phyloP scores from a whole-genome alignment of 75 land plant species.

The Selaginella tamariscina region DNA sequence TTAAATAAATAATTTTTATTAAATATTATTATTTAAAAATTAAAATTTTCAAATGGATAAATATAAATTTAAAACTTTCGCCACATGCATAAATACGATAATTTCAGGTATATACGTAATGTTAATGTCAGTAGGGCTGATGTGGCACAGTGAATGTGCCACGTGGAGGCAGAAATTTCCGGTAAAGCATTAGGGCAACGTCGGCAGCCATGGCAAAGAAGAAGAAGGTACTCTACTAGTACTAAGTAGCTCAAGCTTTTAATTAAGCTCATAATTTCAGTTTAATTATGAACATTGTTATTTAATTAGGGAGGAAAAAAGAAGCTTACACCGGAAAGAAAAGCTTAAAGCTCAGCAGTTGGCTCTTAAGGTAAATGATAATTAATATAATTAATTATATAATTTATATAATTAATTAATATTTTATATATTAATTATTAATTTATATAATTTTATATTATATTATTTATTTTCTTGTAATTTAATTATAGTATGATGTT shows the following conservation, averaged over 20 bases:
- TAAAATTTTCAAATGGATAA: too few species aligned
- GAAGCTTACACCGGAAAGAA: conserved; percentile 21
- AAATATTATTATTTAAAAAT: too few species aligned
- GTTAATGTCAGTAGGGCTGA: too few species aligned
- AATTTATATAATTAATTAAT: background rate
- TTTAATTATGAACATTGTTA: background rate
- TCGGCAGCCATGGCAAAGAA: background rate
- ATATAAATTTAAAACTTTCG: too few species aligned
- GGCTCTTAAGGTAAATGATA: conserved; percentile 17
- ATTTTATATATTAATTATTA: background rate
- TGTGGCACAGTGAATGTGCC: too few species aligned
- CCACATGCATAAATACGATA: too few species aligned
- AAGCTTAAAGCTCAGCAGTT: conserved; percentile 19
- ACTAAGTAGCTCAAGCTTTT: too few species aligned
- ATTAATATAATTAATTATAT: background rate
- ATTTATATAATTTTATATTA: background rate
- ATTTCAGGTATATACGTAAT: too few species aligned
- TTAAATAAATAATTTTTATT: too few species aligned
- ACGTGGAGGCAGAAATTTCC: background rate
- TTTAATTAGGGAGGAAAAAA: conserved; percentile 14
- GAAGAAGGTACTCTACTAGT: too few species aligned
- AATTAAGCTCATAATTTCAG: background rate
- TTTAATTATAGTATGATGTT: background rate
- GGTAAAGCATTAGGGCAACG: background rate
- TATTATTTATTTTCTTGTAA: background rate